These are phyloP conservation scores for Ophiostoma sp. DNA, from an alignment of 2,329 filamentous ascomycete species.

Conservation along the genomic window DNA sequence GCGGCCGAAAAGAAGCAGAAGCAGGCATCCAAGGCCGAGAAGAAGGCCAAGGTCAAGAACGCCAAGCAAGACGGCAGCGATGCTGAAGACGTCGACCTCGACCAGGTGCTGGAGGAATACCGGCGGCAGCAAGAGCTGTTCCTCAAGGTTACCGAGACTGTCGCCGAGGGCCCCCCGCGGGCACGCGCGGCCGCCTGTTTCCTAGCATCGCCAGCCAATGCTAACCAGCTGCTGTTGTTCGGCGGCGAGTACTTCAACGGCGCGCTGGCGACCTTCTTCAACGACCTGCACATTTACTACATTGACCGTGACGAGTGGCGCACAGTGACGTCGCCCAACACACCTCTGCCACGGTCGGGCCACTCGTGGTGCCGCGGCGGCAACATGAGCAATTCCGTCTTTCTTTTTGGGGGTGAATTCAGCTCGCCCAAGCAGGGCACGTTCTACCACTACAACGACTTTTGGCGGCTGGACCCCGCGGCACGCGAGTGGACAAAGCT, in stretches of 20 bases:
- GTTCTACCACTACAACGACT: conserved; percentile 99
- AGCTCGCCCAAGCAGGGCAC: conserved; percentile 95
- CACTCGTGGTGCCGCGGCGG: conserved; percentile 93
- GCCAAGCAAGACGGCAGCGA: conserved; percentile 82
- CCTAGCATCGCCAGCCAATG: conserved; percentile 80
- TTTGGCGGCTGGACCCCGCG: conserved; percentile 86
- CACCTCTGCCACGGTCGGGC: conserved; percentile 83
- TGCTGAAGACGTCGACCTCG: conserved; percentile 87
- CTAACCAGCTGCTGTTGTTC: conserved; percentile 85
- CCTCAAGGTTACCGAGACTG: conserved; percentile 84
- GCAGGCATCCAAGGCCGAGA: conserved; percentile 86
- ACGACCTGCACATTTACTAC: conserved; percentile 68
- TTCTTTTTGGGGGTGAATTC: conserved; percentile 95
- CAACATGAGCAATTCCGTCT: conserved; percentile 77
- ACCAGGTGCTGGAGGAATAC: conserved; percentile 90
- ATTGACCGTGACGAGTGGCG: conserved; percentile 89
- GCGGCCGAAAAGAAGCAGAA: conserved; percentile 68
- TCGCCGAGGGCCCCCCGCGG: conserved; percentile 69
- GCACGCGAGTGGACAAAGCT: conserved; percentile 88
- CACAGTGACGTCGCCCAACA: conserved; percentile 85
- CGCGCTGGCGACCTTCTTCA: conserved; percentile 72
- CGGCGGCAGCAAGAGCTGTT: conserved; percentile 91
- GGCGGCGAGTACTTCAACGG: conserved; percentile 97
- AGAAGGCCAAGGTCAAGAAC: conserved; percentile 71
- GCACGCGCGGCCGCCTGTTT: conserved; percentile 79